Evolutionary conservation across 208 protist species (phyloP).

Genomic region (Trichomonas gallinae): DNA sequence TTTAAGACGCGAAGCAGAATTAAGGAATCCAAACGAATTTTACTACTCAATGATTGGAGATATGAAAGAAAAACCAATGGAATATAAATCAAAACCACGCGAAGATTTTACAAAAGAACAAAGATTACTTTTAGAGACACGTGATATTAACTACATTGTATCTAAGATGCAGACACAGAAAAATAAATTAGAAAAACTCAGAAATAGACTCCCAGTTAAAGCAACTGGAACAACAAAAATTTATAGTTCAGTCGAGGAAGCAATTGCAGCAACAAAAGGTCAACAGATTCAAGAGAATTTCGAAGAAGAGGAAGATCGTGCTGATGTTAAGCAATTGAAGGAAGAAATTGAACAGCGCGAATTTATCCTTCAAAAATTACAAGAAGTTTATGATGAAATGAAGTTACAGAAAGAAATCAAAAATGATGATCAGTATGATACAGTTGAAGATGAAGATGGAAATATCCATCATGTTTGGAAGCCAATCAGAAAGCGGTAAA

Average conservation of each 20-base stretch:
- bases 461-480: neutral
- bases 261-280: neutral
- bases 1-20: conserved; percentile 59
- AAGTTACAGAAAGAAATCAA: neutral
- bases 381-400: conserved; percentile 23
- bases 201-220: neutral
- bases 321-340: neutral
- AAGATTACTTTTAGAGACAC: neutral
- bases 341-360: neutral
- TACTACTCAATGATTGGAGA: conserved; percentile 64
- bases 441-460: neutral
- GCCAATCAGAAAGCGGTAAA: neutral
- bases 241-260: neutral
- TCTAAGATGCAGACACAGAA: neutral
- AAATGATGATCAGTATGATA: neutral
- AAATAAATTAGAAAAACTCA: neutral
- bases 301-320: neutral
- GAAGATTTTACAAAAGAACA: neutral
- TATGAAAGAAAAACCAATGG: conserved; percentile 9
- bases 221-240: neutral
- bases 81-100: neutral
- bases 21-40: conserved; percentile 75
- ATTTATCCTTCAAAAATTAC: neutral
- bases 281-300: neutral
- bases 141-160: neutral